phyloP scores from a whole-genome alignment of 2,329 filamentous ascomycete genomes.

The Trichoderma arundinaceum region DNA sequence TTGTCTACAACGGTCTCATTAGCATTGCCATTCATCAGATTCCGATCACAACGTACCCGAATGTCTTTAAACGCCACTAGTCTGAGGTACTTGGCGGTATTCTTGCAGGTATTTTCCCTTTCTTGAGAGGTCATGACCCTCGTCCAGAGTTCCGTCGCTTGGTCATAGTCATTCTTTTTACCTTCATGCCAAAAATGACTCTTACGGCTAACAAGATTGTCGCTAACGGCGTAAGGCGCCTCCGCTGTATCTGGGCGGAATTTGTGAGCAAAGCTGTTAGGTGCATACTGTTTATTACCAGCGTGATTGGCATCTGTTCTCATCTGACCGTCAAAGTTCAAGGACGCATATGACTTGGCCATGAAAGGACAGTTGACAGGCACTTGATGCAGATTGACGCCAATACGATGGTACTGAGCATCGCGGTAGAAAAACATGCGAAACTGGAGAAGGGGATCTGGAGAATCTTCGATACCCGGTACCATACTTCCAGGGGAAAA shows the following conservation, averaged over 20 bases:
- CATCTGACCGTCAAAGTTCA: neutral
- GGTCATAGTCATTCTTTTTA: conserved; percentile 57
- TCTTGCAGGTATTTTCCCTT: conserved; percentile 53
- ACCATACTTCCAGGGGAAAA: conserved; percentile 58
- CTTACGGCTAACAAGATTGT: conserved; percentile 57
- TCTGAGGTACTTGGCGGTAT: conserved; percentile 54
- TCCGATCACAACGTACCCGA: conserved; percentile 37
- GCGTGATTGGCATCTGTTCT: neutral
- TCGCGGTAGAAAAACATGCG: conserved; percentile 57
- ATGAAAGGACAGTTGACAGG: conserved; percentile 41
- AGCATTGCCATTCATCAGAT: neutral
- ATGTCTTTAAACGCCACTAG: conserved; percentile 52
- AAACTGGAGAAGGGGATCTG: conserved; percentile 53
- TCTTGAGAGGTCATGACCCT: conserved; percentile 54
- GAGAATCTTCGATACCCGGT: conserved; percentile 55
- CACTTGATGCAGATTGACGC: conserved; percentile 57
- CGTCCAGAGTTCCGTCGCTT: conserved; percentile 55
- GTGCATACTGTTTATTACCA: neutral
- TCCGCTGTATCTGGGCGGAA: neutral
- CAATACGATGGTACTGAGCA: conserved; percentile 57
- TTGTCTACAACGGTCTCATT: conserved; percentile 40
- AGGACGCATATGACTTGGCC: neutral
- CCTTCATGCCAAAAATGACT: conserved; percentile 62
- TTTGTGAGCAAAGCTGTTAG: neutral
- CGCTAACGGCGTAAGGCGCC: conserved; percentile 51